phyloP scores from a whole-genome alignment of 305 asterid species.

The Fraxinus latifolia region DNA sequence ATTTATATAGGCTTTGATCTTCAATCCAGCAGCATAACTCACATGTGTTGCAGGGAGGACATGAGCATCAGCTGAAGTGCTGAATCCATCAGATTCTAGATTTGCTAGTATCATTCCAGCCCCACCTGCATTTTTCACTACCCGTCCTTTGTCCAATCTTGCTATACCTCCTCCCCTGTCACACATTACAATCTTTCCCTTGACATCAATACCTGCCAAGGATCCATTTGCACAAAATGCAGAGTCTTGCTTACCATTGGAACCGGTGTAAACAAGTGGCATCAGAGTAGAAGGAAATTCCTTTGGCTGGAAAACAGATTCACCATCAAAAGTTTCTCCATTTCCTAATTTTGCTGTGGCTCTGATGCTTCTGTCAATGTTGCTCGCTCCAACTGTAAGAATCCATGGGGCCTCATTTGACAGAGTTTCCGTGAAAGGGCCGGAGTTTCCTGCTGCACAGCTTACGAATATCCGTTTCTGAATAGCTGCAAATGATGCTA shows the following conservation, averaged over 20 bases:
- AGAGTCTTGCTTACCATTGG: conserved; percentile 17
- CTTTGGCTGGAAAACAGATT: conserved; percentile 31
- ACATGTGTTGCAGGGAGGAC: conserved; percentile 38
- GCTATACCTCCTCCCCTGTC: conserved; percentile 19
- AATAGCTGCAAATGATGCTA: conserved; percentile 30
- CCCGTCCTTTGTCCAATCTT: conserved; percentile 23
- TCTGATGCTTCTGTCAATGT: conserved; percentile 28
- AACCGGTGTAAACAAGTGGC: conserved; percentile 34
- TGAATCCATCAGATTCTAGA: conserved; percentile 15
- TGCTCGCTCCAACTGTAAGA: conserved; percentile 45
- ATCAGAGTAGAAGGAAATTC: conserved; percentile 13
- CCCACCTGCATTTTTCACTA: conserved; percentile 31
- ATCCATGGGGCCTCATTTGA: conserved; percentile 40
- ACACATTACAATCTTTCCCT: conserved; percentile 38
- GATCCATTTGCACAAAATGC: conserved; percentile 18
- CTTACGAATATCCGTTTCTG: conserved; percentile 35
- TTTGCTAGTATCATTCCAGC: conserved; percentile 40
- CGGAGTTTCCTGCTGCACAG: conserved; percentile 37
- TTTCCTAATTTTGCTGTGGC: conserved; percentile 29
- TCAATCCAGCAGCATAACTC: conserved; percentile 24
- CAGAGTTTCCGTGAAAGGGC: conserved; percentile 24
- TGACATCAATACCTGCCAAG: conserved; percentile 10
- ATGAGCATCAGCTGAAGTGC: conserved; percentile 34
- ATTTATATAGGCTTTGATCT: conserved; percentile 35
- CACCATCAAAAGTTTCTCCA: conserved; percentile 21